Percentiles rank a stretch among this genome's conserved stretches.
Conservation (phyloP, 1,284 basidiomycete species). For the Baeospora myosura region DNA sequence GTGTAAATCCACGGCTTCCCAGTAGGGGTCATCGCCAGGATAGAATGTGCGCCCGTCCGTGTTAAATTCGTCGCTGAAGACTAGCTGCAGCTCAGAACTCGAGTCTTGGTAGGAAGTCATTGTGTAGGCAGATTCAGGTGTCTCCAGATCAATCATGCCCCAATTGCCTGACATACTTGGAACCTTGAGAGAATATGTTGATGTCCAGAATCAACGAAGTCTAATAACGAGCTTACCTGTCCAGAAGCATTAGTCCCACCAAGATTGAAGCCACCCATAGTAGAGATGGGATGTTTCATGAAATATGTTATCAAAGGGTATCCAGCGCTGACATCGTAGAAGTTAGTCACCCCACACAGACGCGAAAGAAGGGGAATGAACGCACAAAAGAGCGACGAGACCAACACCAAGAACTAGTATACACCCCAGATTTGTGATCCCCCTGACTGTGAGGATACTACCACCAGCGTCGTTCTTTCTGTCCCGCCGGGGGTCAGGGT, state of each 20-base stretch:
- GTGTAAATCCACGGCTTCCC: slow-evolving; percentile 7
- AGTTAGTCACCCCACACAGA: neutral
- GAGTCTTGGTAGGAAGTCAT: slow-evolving; percentile 51
- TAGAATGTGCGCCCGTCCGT: slow-evolving; percentile 15
- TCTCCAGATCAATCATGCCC: slow-evolving; percentile 71
- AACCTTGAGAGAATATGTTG: slow-evolving; percentile 48
- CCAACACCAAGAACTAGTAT: slow-evolving; percentile 46
- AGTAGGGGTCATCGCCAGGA: slow-evolving; percentile 11
- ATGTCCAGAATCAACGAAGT: slow-evolving; percentile 21
- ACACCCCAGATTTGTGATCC: slow-evolving; percentile 6
- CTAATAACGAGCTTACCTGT: slow-evolving; percentile 24
- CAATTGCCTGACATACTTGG: slow-evolving; percentile 58
- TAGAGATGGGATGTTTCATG: slow-evolving; percentile 38
- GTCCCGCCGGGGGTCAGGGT: slow-evolving; percentile 69
- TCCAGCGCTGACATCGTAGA: neutral
- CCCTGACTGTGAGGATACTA: slow-evolving; percentile 50
- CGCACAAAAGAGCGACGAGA: slow-evolving; percentile 23
- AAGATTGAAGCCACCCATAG: slow-evolving; percentile 64
- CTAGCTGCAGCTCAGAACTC: slow-evolving; percentile 37
- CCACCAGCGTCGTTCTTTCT: slow-evolving; percentile 52
- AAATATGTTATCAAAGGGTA: slow-evolving; percentile 47
- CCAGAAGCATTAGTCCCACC: slow-evolving; percentile 68
- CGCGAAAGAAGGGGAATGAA: neutral
- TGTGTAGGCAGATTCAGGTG: slow-evolving; percentile 56
- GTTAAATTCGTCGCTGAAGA: slow-evolving; percentile 30